phyloP scores from a whole-genome alignment of 1,139 yeast genomes.

The Geotrichum candidum region DNA sequence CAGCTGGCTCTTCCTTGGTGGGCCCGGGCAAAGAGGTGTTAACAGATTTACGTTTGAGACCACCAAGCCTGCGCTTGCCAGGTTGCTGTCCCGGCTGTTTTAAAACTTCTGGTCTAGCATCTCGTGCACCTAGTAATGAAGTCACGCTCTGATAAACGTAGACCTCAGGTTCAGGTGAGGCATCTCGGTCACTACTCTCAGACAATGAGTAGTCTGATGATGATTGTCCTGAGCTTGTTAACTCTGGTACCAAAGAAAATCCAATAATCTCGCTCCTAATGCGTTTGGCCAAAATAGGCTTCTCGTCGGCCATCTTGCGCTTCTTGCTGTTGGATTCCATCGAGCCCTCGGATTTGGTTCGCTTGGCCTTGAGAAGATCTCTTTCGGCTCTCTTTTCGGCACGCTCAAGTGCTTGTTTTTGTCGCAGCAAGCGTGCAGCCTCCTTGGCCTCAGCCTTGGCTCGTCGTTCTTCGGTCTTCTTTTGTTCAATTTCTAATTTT shows the following conservation, averaged over 20 bases:
- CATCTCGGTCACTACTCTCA: slow-evolving; percentile 8
- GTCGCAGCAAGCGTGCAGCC: slow-evolving; percentile 10
- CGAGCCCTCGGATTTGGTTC: slow-evolving; percentile 12
- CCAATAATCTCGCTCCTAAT: neutral
- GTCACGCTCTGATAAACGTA: neutral
- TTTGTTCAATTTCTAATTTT: slow-evolving; percentile 19
- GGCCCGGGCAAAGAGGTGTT: slow-evolving; percentile 4
- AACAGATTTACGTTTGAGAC: slow-evolving; percentile 7
- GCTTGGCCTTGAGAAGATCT: slow-evolving; percentile 3
- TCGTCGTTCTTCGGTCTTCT: slow-evolving; percentile 14
- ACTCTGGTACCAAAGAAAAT: neutral
- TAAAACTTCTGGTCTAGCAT: neutral
- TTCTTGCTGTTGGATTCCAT: neutral
- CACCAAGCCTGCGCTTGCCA: slow-evolving; percentile 11
- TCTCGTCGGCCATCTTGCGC: neutral
- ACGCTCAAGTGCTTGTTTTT: slow-evolving; percentile 15
- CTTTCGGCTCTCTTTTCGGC: slow-evolving; percentile 5
- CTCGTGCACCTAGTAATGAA: neutral
- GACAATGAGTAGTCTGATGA: slow-evolving; percentile 13
- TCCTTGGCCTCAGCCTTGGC: slow-evolving; percentile 8
- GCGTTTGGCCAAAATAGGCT: neutral
- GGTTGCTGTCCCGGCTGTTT: neutral
- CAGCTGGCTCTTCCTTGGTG: neutral
- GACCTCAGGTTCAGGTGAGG: slow-evolving; percentile 11
- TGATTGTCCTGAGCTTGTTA: slow-evolving; percentile 8